Percentiles rank a stretch among this genome's conserved stretches.
phyloP scores from a whole-genome alignment of 768 basidiomycete species.

The Termitomyces sp. region DNA sequence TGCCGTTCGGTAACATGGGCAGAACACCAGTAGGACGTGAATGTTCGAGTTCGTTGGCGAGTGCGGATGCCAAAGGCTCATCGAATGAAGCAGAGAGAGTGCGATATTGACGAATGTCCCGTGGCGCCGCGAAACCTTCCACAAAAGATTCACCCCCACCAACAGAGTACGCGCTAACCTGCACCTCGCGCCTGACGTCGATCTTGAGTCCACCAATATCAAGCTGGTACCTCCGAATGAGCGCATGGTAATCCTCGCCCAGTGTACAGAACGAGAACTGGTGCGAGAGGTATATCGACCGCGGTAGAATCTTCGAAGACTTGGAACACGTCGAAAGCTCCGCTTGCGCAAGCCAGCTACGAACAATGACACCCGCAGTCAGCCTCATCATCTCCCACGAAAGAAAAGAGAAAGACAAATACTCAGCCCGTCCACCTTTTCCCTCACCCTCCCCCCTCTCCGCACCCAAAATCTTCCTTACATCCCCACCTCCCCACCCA shows the following conservation, averaged over 20 bases:
- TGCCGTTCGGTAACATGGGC: conserved; percentile 83
- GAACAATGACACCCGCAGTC: conserved; percentile 11
- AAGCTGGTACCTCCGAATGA: conserved; percentile 64
- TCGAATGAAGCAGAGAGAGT: conserved; percentile 64
- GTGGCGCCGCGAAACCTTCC: conserved; percentile 45
- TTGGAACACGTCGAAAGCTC: conserved; percentile 77
- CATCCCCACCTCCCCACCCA: conserved; percentile 53
- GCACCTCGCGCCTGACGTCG: conserved; percentile 71
- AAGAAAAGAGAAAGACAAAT: conserved; percentile 17
- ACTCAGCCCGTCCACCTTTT: conserved; percentile 34
- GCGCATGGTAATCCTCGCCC: conserved; percentile 76
- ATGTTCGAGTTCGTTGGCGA: conserved; percentile 60
- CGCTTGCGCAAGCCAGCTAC: conserved; percentile 72
- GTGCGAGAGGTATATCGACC: conserved; percentile 78
- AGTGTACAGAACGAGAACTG: conserved; percentile 82
- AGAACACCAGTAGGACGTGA: conserved; percentile 46
- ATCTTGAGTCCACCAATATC: conserved; percentile 58
- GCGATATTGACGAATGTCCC: conserved; percentile 31
- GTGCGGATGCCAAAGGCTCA: conserved; percentile 74
- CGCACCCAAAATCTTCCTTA: conserved; percentile 33
- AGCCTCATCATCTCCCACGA: not conserved
- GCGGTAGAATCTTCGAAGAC: conserved; percentile 60
- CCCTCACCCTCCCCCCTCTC: not conserved
- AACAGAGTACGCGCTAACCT: conserved; percentile 53
- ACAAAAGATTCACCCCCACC: conserved; percentile 47